Base-by-base conservation (phyloP, 208 protist genomes). In the Perkinsela sp. region DNA sequence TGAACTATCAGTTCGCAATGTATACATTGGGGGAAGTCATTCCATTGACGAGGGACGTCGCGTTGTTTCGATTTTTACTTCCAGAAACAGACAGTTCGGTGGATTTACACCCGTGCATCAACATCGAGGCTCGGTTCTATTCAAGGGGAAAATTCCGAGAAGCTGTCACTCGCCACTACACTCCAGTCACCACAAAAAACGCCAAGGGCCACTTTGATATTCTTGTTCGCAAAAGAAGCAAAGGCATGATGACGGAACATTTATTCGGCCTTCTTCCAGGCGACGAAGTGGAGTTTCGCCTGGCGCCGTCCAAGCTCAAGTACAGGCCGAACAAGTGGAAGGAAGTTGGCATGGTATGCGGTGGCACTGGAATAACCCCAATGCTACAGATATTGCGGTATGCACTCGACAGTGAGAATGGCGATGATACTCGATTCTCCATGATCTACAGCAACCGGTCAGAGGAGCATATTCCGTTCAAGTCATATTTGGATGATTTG, bases 391-490 rank as follows among this genome's bases (percentile, higher is more conserved):
- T 93, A 71, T 78, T 90, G 68, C 79, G 83, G 66, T 84, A 80
- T 71, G 83, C 85, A 31, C 75, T 90, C 30, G 82, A 90, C 48
- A 84, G 22, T n/a, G n/a, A 75, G 28, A 76, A 76, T 29, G 75
- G 82, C 15, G 88, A 93, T 77, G 82, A 71, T 31, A 93, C 86
- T 15, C 82, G 88, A 76, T 57, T 93, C 13, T 77, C 66, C 31
- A 71, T 93, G 31, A 70, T 94, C 0, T 94, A 88, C 70, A 87
- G 83, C 72, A 93, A 93, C 78, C 74, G 83, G 71, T 83, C 84
- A 1, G 88, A 92, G 77, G 80, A 90, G 66, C 88, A 93, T 75
- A 93, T 95, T 67, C 77, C 93, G 29, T 77, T 94, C 40, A 89
- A 89, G 69, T 82, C 80, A 29, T 76, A 87, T 81, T 71, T 94